Percentiles rank a stretch among this genome's conserved stretches.
Conservation (phyloP, 768 basidiomycete genomes). For the Wakefieldia striispora region DNA sequence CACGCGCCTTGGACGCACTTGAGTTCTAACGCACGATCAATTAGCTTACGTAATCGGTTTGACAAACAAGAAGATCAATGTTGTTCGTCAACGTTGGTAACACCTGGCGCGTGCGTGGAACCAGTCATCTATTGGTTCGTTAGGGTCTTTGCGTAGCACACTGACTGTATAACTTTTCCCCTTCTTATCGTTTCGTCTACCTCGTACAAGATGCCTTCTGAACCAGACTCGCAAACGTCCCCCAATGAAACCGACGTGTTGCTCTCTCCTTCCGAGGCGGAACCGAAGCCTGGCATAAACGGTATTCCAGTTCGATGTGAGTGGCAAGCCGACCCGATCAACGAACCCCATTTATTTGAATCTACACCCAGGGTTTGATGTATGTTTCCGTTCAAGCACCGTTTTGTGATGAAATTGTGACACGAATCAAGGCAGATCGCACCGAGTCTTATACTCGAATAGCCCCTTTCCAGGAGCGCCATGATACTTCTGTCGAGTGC, state of each 20-base stretch:
- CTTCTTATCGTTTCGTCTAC: neutral
- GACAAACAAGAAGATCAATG: neutral
- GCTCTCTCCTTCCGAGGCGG: conserved; percentile 48
- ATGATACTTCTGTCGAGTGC: conserved; percentile 82
- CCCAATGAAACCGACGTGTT: conserved; percentile 60
- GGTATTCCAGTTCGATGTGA: conserved; percentile 80
- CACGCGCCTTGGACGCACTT: neutral
- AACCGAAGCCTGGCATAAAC: conserved; percentile 71
- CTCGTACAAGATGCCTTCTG: conserved; percentile 16
- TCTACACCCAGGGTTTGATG: conserved; percentile 70
- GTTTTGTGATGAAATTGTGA: conserved; percentile 15
- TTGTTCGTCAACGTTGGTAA: too few species aligned
- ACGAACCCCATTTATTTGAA: conserved; percentile 2
- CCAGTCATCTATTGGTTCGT: neutral
- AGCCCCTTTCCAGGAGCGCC: conserved; percentile 77
- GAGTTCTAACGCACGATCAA: neutral
- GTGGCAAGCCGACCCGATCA: conserved; percentile 30
- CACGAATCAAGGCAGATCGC: conserved; percentile 63
- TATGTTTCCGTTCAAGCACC: conserved; percentile 41
- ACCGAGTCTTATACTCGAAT: conserved; percentile 83
- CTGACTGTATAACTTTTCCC: neutral
- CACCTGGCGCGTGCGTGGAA: conserved; percentile 4
- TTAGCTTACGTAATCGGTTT: neutral
- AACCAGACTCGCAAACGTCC: conserved; percentile 33
- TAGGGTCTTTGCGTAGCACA: neutral